These are phyloP conservation scores for Psilocybe tampanensis DNA, from an alignment of 768 basidiomycete species.

Conservation along the genomic window DNA sequence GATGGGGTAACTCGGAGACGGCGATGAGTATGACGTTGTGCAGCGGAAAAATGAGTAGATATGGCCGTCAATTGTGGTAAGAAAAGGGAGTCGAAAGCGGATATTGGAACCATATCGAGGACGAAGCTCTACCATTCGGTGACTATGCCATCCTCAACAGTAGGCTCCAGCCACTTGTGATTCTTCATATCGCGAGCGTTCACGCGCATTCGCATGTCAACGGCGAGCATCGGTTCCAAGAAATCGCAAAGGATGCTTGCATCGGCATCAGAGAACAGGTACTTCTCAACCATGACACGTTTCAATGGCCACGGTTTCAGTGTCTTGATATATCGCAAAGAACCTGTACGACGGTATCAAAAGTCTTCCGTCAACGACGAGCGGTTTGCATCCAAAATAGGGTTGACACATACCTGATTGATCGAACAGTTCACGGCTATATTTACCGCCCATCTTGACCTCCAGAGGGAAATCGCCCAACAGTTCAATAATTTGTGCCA, in stretches of 20 bases:
- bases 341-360: constrained; percentile 40
- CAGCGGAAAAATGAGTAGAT: background rate
- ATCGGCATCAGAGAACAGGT: constrained; percentile 65
- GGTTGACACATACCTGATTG: constrained; percentile 49
- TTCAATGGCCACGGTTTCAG: constrained; percentile 82
- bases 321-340: constrained; percentile 70
- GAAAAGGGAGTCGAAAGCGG: background rate
- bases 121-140: constrained; percentile 41
- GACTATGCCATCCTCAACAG: constrained; percentile 40
- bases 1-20: background rate
- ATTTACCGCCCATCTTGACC: constrained; percentile 83
- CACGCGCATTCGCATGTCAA: constrained; percentile 69
- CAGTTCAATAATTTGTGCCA: constrained; percentile 94
- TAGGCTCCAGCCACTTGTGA: constrained; percentile 69
- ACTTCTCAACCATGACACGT: constrained; percentile 90
- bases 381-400: constrained; percentile 7
- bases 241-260: constrained; percentile 64
- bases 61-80: background rate
- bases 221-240: constrained; percentile 73
- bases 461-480: constrained; percentile 76
- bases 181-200: constrained; percentile 74
- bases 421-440: constrained; percentile 85
- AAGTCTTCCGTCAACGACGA: constrained; percentile 1
- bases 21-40: constrained; percentile 3
- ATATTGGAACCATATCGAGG: background rate